These are phyloP conservation scores for Alternaria gansuensis DNA, from an alignment of 2,329 filamentous ascomycete species.

Conservation along the genomic window DNA sequence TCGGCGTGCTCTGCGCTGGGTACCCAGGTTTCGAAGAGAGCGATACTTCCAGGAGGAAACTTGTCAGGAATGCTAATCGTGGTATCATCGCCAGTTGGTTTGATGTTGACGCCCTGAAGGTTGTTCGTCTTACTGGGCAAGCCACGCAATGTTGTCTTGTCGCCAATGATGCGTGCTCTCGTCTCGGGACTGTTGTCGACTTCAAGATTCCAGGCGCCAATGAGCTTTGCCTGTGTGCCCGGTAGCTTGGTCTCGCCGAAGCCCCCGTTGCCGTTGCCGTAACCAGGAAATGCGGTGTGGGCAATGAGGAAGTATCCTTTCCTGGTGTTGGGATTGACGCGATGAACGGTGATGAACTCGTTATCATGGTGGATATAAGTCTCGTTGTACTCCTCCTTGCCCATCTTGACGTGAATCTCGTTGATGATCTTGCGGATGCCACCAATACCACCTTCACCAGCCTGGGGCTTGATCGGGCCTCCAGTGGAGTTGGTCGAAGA, in stretches of 20 bases:
- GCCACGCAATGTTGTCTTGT: constrained; percentile 77
- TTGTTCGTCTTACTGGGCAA: constrained; percentile 84
- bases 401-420: constrained; percentile 94
- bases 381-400: constrained; percentile 91
- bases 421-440: constrained; percentile 92
- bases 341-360: constrained; percentile 94
- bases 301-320: constrained; percentile 96
- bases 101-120: constrained; percentile 76
- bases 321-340: constrained; percentile 89
- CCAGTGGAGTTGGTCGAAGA: constrained; percentile 75
- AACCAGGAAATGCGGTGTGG: constrained; percentile 93
- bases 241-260: constrained; percentile 81
- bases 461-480: constrained; percentile 67
- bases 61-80: constrained; percentile 80
- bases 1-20: constrained; percentile 83
- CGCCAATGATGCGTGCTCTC: constrained; percentile 69
- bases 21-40: constrained; percentile 95
- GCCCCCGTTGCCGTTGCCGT: constrained; percentile 81
- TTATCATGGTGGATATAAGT: constrained; percentile 97
- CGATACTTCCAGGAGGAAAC: constrained; percentile 93
- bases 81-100: constrained; percentile 76
- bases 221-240: constrained; percentile 83
- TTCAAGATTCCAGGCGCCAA: constrained; percentile 92
- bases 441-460: constrained; percentile 84
- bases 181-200: constrained; percentile 80